Percentiles rank a stretch among this genome's conserved stretches.
phyloP scores from a whole-genome alignment of 306 rosid genomes.

The Mimosa pudica region DNA sequence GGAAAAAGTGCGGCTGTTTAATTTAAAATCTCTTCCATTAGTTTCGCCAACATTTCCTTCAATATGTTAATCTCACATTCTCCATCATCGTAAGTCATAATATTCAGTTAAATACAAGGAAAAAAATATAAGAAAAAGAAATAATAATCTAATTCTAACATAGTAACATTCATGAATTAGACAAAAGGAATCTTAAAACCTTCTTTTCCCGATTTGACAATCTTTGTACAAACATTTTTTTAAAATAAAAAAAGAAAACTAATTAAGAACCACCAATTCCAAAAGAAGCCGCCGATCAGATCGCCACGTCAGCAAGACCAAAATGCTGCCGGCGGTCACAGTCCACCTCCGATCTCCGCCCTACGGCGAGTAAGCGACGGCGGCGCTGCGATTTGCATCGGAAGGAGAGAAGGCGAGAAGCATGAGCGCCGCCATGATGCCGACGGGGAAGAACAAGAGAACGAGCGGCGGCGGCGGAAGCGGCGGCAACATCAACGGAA shows the following conservation, averaged over 20 bases:
- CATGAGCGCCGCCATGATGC: constrained; percentile 56
- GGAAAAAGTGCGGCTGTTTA: neutral
- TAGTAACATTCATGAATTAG: neutral
- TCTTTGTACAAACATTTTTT: neutral
- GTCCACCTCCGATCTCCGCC: neutral
- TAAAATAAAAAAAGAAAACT: neutral
- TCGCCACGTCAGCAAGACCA: neutral
- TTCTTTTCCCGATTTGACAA: neutral
- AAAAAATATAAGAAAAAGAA: neutral
- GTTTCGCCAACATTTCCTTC: neutral
- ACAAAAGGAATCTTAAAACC: neutral
- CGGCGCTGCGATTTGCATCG: constrained; percentile 11
- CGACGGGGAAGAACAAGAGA: constrained; percentile 51
- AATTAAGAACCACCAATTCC: neutral
- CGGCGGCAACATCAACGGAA: constrained; percentile 56
- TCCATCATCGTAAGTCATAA: neutral
- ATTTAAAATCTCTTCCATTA: neutral
- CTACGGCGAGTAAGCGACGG: constrained; percentile 20
- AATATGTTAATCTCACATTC: neutral
- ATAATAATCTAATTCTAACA: neutral
- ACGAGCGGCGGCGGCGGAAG: constrained; percentile 63
- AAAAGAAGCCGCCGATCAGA: neutral
- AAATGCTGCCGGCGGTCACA: neutral
- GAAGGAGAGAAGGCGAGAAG: constrained; percentile 49
- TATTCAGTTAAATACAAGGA: neutral